Conservation (phyloP, 495 filamentous ascomycete species). For the Polyplosphaeria fusca region DNA sequence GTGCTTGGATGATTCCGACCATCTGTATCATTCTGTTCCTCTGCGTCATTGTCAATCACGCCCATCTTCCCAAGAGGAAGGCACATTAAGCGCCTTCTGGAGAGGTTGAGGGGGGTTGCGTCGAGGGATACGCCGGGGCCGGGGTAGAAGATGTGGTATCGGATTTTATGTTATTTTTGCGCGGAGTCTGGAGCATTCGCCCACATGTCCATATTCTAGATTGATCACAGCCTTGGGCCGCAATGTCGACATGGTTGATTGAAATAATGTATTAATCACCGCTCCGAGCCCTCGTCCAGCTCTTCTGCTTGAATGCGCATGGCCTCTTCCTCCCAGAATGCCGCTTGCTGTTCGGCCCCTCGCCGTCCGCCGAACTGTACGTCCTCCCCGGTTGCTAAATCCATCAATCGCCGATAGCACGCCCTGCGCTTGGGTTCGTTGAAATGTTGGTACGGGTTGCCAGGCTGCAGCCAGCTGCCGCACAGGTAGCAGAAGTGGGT, state of each 20-base stretch:
- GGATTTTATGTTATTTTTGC: no score
- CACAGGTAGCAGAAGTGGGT: constrained; percentile 97
- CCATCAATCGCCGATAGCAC: constrained; percentile 87
- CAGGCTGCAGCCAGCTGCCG: constrained; percentile 72
- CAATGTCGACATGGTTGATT: no score
- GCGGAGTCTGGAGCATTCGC: no score
- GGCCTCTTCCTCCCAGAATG: constrained; percentile 21
- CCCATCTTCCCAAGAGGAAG: constrained; percentile 10
- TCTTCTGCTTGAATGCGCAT: constrained; percentile 20
- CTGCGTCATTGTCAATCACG: constrained; percentile 19
- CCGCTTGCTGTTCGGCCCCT: constrained; percentile 14
- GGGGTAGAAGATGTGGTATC: no score
- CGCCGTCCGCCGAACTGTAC: constrained; percentile 18
- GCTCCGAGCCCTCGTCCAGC: no score
- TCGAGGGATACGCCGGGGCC: no score
- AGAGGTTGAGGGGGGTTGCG: no score
- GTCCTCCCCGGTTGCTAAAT: constrained; percentile 68
- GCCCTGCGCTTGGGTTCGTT: constrained; percentile 57
- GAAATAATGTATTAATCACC: no score
- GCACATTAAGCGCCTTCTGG: constrained; percentile 5
- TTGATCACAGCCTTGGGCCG: no score
- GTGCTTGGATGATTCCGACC: constrained; percentile 29
- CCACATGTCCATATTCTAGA: no score
- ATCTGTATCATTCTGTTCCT: constrained; percentile 18
- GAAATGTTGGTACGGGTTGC: constrained; percentile 86